Base-by-base conservation (phyloP, 768 basidiomycete genomes). In the Lactifluus piperatus region DNA sequence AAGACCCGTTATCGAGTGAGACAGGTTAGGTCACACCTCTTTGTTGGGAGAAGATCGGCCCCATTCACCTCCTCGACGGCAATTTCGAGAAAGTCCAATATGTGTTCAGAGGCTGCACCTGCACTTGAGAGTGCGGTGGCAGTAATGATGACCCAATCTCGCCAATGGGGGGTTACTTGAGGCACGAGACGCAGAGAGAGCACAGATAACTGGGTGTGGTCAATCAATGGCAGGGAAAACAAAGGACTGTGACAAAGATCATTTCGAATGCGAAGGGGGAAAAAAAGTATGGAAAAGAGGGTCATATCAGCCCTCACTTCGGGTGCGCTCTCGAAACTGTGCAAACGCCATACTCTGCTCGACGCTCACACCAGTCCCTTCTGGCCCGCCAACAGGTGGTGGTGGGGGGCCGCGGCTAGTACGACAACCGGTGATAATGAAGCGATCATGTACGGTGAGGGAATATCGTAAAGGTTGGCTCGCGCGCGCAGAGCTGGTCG, bases 381-480 rank as follows among this genome's bases (percentile, higher is more conserved):
- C 45, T n/a, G 48, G 47, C 2, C 58, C 47, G 53, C 72, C 71
- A 54, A 76, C 76, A 9, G 77, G 77, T 4, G 59, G 59, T 4
- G 59, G 58, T 75, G 70, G 48, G 72, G 68, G 2, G 72, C 71
- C 2, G 75, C 66, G 8, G 75, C 67, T 26, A 73, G 72, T 57
- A 73, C 70, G 51, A 74, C 70, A 26, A 73, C 73, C 84, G 46
- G 95, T 81, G 74, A 98, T 97, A 69, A 97, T 80, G 75, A 99
- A 98, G 60, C 97, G 92, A n/a, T n/a, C n/a, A 75, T 99, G 97
- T 68, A 93, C 93, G 24, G 95, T 98, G 68, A 98, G 83, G 37
- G 94, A 95, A 91, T 64, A 99, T 81, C 50, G 88, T 95, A 79
- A 97, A 99, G 34, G 83, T 78, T 24, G 92, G 89, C 67, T 84